Conservation (phyloP, 768 basidiomycete genomes). For the Podaxis sp. region DNA sequence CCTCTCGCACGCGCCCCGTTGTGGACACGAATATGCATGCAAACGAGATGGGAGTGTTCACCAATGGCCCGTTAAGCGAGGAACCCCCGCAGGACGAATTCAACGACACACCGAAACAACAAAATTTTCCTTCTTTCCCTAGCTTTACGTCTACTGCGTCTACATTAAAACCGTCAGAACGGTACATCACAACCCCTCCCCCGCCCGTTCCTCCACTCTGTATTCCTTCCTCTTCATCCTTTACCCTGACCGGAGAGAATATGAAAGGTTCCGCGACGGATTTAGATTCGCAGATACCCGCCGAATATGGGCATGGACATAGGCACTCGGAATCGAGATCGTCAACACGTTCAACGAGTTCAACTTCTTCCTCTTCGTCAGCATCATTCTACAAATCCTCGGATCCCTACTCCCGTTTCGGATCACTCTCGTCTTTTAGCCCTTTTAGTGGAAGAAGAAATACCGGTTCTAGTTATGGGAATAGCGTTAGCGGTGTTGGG, state of each 20-base stretch:
- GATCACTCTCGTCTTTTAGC: not conserved
- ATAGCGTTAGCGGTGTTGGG: not conserved
- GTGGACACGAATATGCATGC: not conserved
- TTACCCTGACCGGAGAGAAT: not conserved
- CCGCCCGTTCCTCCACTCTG: not conserved
- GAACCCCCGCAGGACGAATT: not conserved
- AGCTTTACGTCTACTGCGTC: too few species aligned
- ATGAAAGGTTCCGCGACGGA: not conserved
- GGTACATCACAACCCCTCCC: conserved; percentile 10
- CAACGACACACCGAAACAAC: not conserved
- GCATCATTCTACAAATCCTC: not conserved
- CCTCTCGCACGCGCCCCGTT: not conserved
- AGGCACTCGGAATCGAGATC: not conserved
- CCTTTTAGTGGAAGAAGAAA: not conserved
- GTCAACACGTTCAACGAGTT: not conserved
- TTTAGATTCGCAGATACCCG: not conserved
- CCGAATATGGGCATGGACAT: not conserved
- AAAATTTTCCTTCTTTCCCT: not conserved
- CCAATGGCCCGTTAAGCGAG: not conserved
- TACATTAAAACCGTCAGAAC: not conserved
- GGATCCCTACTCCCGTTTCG: not conserved
- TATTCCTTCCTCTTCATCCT: not conserved
- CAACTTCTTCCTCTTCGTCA: conserved; percentile 2
- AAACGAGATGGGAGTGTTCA: not conserved
- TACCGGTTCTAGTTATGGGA: not conserved